These are phyloP conservation scores for Xylaria arbuscula DNA, from an alignment of 2,329 filamentous ascomycete species.

Conservation along the genomic window DNA sequence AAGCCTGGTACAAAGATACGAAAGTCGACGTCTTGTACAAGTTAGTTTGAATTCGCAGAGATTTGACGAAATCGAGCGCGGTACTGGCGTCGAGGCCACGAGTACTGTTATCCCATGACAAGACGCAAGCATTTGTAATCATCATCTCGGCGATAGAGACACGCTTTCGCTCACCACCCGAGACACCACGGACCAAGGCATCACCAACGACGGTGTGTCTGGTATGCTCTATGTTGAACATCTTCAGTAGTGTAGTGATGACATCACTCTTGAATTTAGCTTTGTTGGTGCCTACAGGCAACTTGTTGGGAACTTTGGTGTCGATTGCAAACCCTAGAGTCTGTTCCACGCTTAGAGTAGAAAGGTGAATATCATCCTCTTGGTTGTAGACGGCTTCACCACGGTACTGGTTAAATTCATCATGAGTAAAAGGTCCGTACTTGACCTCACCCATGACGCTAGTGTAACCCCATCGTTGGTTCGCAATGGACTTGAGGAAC, in stretches of 20 bases:
- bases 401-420: constrained; percentile 79
- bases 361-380: constrained; percentile 86
- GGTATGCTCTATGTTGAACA: constrained; percentile 95
- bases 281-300: constrained; percentile 78
- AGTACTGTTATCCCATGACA: constrained; percentile 81
- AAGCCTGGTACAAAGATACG: constrained; percentile 87
- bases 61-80: constrained; percentile 74
- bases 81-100: constrained; percentile 76
- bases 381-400: constrained; percentile 89
- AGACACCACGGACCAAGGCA: constrained; percentile 81
- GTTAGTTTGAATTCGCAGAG: constrained; percentile 82
- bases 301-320: constrained; percentile 84
- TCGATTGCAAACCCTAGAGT: constrained; percentile 87
- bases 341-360: constrained; percentile 87
- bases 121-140: constrained; percentile 76
- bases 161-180: constrained; percentile 81
- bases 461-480: constrained; percentile 70
- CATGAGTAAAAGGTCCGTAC: constrained; percentile 78
- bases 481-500: constrained; percentile 75
- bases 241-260: constrained; percentile 79
- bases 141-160: constrained; percentile 88
- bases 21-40: constrained; percentile 87
- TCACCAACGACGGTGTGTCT: constrained; percentile 87
- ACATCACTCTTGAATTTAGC: constrained; percentile 81
- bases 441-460: constrained; percentile 73